Conservation (phyloP, 106 monocot species). For the Posidonia australis region DNA sequence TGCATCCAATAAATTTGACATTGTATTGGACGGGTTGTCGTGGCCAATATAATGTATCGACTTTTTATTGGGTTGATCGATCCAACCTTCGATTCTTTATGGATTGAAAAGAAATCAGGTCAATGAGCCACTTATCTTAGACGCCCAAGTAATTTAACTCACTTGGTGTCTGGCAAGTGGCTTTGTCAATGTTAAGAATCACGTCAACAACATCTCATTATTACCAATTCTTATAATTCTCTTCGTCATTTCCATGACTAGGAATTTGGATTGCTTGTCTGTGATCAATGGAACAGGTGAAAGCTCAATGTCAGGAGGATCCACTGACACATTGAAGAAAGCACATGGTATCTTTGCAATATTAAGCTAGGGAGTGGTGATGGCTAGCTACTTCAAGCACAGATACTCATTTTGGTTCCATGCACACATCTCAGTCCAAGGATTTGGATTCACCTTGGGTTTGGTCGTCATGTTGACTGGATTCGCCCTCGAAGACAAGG, state of each 20-base stretch:
- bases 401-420: slow-evolving; percentile 20
- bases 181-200: too few species aligned
- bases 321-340: not conserved
- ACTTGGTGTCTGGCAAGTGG: too few species aligned
- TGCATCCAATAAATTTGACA: too few species aligned
- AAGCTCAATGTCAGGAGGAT: slow-evolving; percentile 2
- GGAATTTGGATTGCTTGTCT: not conserved
- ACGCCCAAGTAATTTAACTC: too few species aligned
- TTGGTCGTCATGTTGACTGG: slow-evolving; percentile 7
- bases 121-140: too few species aligned
- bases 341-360: slow-evolving; percentile 8
- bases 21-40: too few species aligned
- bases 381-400: slow-evolving; percentile 17
- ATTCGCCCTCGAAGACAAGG: slow-evolving; percentile 15
- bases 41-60: too few species aligned
- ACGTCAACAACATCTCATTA: too few species aligned
- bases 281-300: not conserved
- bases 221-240: not conserved
- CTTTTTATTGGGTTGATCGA: too few species aligned
- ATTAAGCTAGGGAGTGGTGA: slow-evolving; percentile 14
- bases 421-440: slow-evolving; percentile 11
- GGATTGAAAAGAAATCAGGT: too few species aligned
- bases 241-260: not conserved
- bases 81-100: too few species aligned
- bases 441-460: slow-evolving; percentile 6